Evolutionary conservation across 202 grass and related monocot species (phyloP), one percentile per base, ranked within the genome.

Genomic region (Zizania palustris): DNA sequence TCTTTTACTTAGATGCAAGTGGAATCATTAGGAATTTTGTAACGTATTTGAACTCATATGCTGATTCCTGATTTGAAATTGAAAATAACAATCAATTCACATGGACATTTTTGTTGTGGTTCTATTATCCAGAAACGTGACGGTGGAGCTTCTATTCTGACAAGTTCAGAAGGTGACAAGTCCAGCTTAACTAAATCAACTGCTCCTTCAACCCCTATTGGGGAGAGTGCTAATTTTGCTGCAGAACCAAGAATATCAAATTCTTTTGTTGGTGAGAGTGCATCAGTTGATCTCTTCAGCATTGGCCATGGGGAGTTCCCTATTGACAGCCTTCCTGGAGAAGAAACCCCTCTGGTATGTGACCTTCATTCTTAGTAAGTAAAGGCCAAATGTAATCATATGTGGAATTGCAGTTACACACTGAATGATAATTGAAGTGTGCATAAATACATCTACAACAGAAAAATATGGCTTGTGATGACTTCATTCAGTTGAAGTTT

Each of bases 131-230:
- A 99, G 96, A 99, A 96, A 91, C 90, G 96, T 65, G 96, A 99
- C 65, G 84, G 87, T 72, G 87, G 89, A 74, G 80, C 79, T 71
- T 90, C 85, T 83, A 87, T 88, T 73, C 54, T 99, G 71, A 85
- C 92, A 79, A 99, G 90, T 87, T 99, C 96, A 75, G 96, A 99
- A 83, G 92, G 96, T 60, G 96, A 99, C 59, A 99, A 99, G 69
- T 99, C 96, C 19, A 96, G 96, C 85, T 89, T 89, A 53, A 96
- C 89, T 79, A 99, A 99, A 88, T 99, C 96, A 79, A 99, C 96
- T 2, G 76, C 92, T 63, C 96, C 92, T 77, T 97, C 94, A 70
- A 99, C 96, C 19, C 96, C 96, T 85, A 87, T 96, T 59, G 96
- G 87, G 60, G 89, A 91, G 69, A 93, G 83, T 72, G 6, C 89